Evolutionary conservation across 371 early-diverging fungal genomes (phyloP).

Genomic region (Mortierella sp.): DNA sequence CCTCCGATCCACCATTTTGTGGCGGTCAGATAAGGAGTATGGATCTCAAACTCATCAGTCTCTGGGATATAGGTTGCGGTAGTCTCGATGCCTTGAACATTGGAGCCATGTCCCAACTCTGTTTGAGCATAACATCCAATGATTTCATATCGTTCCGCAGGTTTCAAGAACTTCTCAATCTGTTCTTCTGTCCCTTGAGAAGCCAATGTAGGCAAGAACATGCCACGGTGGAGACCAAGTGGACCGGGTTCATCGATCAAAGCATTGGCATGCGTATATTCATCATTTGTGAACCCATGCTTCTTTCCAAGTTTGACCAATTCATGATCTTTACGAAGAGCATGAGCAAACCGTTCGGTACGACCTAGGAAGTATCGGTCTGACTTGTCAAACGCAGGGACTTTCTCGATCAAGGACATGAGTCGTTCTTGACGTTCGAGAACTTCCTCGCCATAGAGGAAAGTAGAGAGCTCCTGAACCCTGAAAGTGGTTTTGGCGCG

Average conservation of each 20-base stretch:
- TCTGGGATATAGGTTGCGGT: slow-evolving; percentile 90
- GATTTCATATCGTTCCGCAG: slow-evolving; percentile 80
- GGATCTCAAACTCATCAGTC: slow-evolving; percentile 89
- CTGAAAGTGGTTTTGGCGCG: slow-evolving; percentile 68
- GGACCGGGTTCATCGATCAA: slow-evolving; percentile 70
- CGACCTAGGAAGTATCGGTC: slow-evolving; percentile 67
- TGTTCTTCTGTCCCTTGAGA: slow-evolving; percentile 85
- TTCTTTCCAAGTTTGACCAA: slow-evolving; percentile 62
- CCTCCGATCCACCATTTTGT: slow-evolving; percentile 99
- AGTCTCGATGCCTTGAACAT: slow-evolving; percentile 94
- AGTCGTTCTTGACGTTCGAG: slow-evolving; percentile 63
- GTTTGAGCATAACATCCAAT: slow-evolving; percentile 96
- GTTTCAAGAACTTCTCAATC: slow-evolving; percentile 79
- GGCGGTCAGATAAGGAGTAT: slow-evolving; percentile 91
- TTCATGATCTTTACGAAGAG: slow-evolving; percentile 67
- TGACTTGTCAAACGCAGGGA: slow-evolving; percentile 69
- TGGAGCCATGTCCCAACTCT: slow-evolving; percentile 91
- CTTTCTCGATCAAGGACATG: slow-evolving; percentile 60
- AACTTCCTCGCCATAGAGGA: slow-evolving; percentile 66
- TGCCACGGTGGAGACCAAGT: slow-evolving; percentile 56
- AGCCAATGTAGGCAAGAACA: slow-evolving; percentile 83
- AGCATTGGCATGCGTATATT: slow-evolving; percentile 60
- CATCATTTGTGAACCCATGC: slow-evolving; percentile 64
- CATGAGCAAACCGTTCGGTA: slow-evolving; percentile 60
- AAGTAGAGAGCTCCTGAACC: slow-evolving; percentile 64